These are phyloP conservation scores for Macadamia integrifolia DNA, from an alignment of 164 flowering plant genomes.

Conservation along the genomic window DNA sequence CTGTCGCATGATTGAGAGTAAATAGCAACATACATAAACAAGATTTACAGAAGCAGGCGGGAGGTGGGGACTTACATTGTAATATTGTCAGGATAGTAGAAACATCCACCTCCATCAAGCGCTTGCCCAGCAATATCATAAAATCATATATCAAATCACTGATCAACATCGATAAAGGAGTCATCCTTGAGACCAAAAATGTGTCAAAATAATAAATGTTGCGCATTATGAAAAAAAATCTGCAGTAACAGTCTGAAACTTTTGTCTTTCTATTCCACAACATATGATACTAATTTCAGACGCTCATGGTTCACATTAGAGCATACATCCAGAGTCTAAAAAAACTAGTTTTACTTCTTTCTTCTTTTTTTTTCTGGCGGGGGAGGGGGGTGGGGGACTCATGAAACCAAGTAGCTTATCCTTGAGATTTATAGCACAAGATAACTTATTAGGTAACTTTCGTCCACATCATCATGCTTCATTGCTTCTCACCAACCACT, in stretches of 20 bases:
- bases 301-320: not conserved
- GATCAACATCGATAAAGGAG: slow-evolving; percentile 21
- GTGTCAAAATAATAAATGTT: not conserved
- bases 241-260: too few relatives aligned
- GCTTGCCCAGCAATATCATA: slow-evolving; percentile 62
- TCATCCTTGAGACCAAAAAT: not conserved
- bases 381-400: too few relatives aligned
- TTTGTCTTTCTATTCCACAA: not conserved
- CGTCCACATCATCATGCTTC: too few relatives aligned
- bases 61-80: slow-evolving; percentile 49
- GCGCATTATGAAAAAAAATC: too few relatives aligned
- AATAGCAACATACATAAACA: not conserved
- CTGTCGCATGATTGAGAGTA: too few relatives aligned
- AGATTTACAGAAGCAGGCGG: not conserved
- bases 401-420: too few relatives aligned
- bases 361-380: too few relatives aligned
- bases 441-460: too few relatives aligned
- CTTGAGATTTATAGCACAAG: too few relatives aligned
- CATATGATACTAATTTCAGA: not conserved
- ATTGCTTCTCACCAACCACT: too few relatives aligned
- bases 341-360: too few relatives aligned
- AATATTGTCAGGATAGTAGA: slow-evolving; percentile 79
- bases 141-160: slow-evolving; percentile 95
- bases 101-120: slow-evolving; percentile 76
- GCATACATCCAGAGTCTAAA: too few relatives aligned